These are phyloP conservation scores for Bremia lactucae DNA, from an alignment of 352 stramenopile species.

Conservation along the genomic window DNA sequence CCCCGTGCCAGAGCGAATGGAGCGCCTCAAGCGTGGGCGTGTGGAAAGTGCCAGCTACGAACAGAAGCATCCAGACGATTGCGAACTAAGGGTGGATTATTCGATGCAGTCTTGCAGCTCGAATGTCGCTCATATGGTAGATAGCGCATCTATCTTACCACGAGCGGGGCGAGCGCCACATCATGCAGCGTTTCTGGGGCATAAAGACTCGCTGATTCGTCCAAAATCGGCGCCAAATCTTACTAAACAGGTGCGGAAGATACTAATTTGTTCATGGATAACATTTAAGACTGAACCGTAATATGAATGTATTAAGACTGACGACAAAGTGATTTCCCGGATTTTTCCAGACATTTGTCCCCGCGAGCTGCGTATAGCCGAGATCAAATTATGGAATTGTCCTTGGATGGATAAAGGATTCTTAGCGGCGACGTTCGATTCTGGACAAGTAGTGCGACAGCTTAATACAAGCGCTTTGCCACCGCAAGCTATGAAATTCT, in stretches of 20 bases:
- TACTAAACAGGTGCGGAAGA: slow-evolving; percentile 14
- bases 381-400: slow-evolving; percentile 76
- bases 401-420: slow-evolving; percentile 52
- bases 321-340: slow-evolving; percentile 43
- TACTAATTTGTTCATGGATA: not conserved
- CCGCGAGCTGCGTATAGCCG: slow-evolving; percentile 64
- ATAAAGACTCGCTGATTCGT: slow-evolving; percentile 7
- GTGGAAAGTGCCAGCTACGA: slow-evolving; percentile 57
- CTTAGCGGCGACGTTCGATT: slow-evolving; percentile 5
- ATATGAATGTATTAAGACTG: slow-evolving; percentile 16
- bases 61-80: slow-evolving; percentile 1
- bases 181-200: slow-evolving; percentile 12
- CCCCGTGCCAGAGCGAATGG: slow-evolving; percentile 27
- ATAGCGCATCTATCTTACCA: slow-evolving; percentile 3
- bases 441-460: too few relatives aligned
- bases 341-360: slow-evolving; percentile 79
- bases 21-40: slow-evolving; percentile 50
- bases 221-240: slow-evolving; percentile 18
- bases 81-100: not conserved
- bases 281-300: not conserved
- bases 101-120: slow-evolving; percentile 8
- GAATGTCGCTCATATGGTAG: slow-evolving; percentile 11
- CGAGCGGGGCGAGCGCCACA: slow-evolving; percentile 7
- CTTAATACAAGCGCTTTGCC: too few relatives aligned
- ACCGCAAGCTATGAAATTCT: slow-evolving; percentile 1